phyloP scores from a whole-genome alignment of 768 basidiomycete species.

The Pilatotrama ljubarskyi region DNA sequence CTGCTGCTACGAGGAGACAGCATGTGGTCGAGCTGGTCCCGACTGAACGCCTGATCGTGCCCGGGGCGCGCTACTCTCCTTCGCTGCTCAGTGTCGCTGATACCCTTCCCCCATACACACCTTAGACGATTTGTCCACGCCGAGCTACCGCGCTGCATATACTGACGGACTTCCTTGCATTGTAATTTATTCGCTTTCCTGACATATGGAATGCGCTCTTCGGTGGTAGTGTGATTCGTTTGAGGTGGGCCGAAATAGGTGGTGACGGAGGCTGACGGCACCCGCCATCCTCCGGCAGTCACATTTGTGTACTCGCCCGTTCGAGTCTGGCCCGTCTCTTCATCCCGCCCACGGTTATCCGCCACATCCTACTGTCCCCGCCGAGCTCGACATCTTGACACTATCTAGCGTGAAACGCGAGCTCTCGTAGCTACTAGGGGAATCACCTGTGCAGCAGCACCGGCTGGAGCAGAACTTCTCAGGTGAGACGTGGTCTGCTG shows the following conservation, averaged over 20 bases:
- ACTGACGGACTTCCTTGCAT: background rate
- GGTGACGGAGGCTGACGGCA: background rate
- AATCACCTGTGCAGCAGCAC: no score
- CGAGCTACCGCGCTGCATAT: background rate
- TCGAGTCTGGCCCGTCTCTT: background rate
- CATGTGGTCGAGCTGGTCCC: slow-evolving; percentile 11
- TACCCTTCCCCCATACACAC: slow-evolving; percentile 15
- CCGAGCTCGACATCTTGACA: no score
- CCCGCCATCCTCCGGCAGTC: background rate
- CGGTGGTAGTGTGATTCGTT: no score
- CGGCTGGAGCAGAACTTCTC: no score
- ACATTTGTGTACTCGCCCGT: background rate
- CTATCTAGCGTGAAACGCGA: no score
- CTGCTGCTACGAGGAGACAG: background rate
- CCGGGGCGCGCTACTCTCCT: slow-evolving; percentile 18
- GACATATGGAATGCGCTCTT: no score
- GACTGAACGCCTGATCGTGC: slow-evolving; percentile 13
- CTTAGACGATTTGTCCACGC: background rate
- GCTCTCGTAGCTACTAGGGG: no score
- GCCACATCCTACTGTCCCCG: no score
- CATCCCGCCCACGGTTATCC: background rate
- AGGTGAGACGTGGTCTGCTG: no score
- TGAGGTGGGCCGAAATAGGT: background rate
- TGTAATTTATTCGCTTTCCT: no score
- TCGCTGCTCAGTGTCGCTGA: slow-evolving; percentile 19